These are phyloP conservation scores for Colletotrichum ledebouriae DNA, from an alignment of 2,329 filamentous ascomycete genomes.

Conservation along the genomic window DNA sequence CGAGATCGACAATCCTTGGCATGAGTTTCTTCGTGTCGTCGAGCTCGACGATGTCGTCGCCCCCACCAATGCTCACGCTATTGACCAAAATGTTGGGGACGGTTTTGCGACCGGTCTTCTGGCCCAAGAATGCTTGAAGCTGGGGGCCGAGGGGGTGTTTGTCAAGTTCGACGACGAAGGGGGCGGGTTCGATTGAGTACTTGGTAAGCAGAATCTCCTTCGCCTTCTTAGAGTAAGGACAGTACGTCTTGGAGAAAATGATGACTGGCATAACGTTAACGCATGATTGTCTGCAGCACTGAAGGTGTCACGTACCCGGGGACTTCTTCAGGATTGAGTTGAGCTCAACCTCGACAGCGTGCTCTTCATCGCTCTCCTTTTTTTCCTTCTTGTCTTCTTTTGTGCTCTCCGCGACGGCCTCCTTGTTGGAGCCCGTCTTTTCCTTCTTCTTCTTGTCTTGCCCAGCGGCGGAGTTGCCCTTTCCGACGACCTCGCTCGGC, in stretches of 20 bases:
- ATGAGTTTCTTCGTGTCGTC: conserved; percentile 76
- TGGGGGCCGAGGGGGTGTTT: conserved; percentile 78
- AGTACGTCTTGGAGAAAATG: conserved; percentile 96
- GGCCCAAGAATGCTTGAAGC: conserved; percentile 79
- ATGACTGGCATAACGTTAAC: conserved; percentile 71
- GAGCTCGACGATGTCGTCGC: conserved; percentile 85
- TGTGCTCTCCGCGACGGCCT: conserved; percentile 49
- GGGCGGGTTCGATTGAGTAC: conserved; percentile 85
- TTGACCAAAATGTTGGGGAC: conserved; percentile 94
- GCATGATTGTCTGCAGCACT: conserved; percentile 25
- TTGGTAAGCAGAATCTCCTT: conserved; percentile 87
- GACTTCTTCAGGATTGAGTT: conserved; percentile 85
- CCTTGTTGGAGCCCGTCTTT: conserved; percentile 63
- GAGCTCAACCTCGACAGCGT: conserved; percentile 78
- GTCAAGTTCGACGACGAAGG: conserved; percentile 93
- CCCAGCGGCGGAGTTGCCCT: conserved; percentile 69
- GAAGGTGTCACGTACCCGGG: conserved; percentile 71
- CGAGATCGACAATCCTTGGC: conserved; percentile 79
- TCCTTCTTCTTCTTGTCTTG: conserved; percentile 60
- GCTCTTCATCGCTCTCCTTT: conserved; percentile 69
- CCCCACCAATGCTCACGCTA: conserved; percentile 89
- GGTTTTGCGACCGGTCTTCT: conserved; percentile 83
- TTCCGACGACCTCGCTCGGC: conserved; percentile 69
- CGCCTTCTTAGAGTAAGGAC: conserved; percentile 85
- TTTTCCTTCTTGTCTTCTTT: conserved; percentile 55